Evolutionary conservation across 192 early-diverging fungal species (phyloP), one percentile per base, ranked within the genome.

Genomic region (Umbelopsis ramanniana): DNA sequence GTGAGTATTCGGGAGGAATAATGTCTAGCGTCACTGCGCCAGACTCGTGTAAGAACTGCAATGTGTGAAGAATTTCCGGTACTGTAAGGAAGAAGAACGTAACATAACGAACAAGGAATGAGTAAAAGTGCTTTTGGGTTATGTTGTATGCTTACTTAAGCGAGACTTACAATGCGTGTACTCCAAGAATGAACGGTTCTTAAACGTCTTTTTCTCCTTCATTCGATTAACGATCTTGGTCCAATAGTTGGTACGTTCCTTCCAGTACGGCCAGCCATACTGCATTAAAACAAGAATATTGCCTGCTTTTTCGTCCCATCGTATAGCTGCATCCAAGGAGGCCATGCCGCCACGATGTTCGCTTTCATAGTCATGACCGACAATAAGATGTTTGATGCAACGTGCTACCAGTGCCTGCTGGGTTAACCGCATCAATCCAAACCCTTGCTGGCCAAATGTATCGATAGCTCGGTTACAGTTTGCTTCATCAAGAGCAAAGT

Each of bases 261-360:
- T 74, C 76, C 76, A 78, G 46, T 78, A 78, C 29, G 68, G 69
- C 76, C 76, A 78, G 43, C 76, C 76, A 67, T 74, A 74, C 55
- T 78, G 76, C 76, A 78, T 78, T 33, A 78, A 23, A 3, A 78
- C 76, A 47, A 78, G 67, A 46, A 78, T 71, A 14, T 70, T 50
- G 2, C 76, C 76, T 26, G 72, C 69, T 22, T 74, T 78, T 67
- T 74, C 72, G 45, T 78, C 76, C 76, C 76, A 78, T 47, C 72
- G 55, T 69, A 78, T 73, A 5, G 76, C 76, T 46, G 76, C 67
- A 46, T 78, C 72, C 33, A 78, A 67, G 1, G 72, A 78, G 3
- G 72, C 72, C 72, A 78, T 73, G 7, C 76, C 69, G 14, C 53
- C 60, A 4, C 67, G 69, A 48, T 70, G 68, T 21, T 37, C 69